These are phyloP conservation scores for Sporothrix humicola DNA, from an alignment of 2,329 filamentous ascomycete genomes.

Conservation along the genomic window DNA sequence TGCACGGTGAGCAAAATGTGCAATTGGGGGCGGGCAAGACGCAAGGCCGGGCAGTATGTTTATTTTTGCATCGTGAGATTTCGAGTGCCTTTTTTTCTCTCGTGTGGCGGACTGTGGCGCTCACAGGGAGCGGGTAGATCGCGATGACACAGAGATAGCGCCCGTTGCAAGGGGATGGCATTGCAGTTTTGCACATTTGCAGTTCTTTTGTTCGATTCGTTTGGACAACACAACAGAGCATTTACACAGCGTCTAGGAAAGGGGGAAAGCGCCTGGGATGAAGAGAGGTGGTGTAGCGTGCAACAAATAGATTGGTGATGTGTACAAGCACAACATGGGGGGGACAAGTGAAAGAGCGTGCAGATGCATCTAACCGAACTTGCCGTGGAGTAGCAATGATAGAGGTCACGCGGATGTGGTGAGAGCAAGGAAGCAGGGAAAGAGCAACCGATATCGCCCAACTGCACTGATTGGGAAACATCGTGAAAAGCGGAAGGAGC, in stretches of 20 bases:
- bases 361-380: slow-evolving; percentile 24
- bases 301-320: slow-evolving; percentile 15
- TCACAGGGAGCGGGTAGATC: not conserved
- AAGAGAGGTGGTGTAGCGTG: slow-evolving; percentile 10
- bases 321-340: not conserved
- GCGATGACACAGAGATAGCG: not conserved
- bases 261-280: not conserved
- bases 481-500: not conserved
- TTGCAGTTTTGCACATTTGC: not conserved
- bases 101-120: not conserved
- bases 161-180: not conserved
- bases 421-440: not conserved
- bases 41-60: not conserved
- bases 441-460: not conserved
- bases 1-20: not conserved
- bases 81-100: not conserved
- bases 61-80: not conserved
- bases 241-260: not conserved
- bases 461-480: not conserved
- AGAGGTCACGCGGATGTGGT: slow-evolving; percentile 14
- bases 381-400: not conserved
- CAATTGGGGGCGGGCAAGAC: not conserved
- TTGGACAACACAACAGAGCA: not conserved
- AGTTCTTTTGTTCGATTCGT: not conserved
- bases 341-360: not conserved